Evolutionary conservation across 73 alveolate species (phyloP).

Genomic region (Paramecium sonneborni): DNA sequence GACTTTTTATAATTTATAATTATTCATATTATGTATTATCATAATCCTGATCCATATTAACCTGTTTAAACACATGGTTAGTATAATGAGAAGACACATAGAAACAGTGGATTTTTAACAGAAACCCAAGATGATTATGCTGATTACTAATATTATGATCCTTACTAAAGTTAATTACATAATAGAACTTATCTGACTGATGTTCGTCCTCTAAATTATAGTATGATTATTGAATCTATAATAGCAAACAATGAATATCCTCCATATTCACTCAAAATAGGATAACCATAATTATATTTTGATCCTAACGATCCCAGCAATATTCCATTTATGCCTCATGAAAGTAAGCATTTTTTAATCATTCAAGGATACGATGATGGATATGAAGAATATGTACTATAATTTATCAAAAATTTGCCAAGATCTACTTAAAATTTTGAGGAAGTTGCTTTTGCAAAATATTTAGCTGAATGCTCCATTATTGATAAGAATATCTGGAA

Average conservation of each 20-base stretch:
- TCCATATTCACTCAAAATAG: background rate
- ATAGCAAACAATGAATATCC: background rate
- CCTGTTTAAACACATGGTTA: background rate
- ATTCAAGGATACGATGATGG: conserved; percentile 2
- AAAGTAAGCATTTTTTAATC: background rate
- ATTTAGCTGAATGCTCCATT: conserved; percentile 38
- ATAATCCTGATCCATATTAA: background rate
- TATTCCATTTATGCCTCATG: conserved; percentile 47
- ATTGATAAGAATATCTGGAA: conserved; percentile 3
- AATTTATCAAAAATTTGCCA: background rate
- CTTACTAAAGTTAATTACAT: background rate
- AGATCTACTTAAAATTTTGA: background rate
- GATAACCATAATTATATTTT: background rate
- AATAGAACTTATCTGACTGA: background rate
- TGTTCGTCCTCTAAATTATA: background rate
- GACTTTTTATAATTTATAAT: conserved; percentile 26
- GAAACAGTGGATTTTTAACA: background rate
- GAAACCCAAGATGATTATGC: conserved; percentile 1
- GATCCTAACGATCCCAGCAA: conserved; percentile 53
- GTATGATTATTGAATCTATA: background rate
- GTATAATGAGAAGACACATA: background rate
- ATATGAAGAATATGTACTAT: conserved; percentile 14
- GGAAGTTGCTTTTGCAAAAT: conserved; percentile 47
- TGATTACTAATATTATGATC: background rate
- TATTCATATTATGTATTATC: conserved; percentile 11